A percentile compares a stretch with the other conserved stretches of the same genome.
These are phyloP conservation scores for Dactylis glomerata DNA, from an alignment of 176 grass and related monocot species.

Conservation along the genomic window DNA sequence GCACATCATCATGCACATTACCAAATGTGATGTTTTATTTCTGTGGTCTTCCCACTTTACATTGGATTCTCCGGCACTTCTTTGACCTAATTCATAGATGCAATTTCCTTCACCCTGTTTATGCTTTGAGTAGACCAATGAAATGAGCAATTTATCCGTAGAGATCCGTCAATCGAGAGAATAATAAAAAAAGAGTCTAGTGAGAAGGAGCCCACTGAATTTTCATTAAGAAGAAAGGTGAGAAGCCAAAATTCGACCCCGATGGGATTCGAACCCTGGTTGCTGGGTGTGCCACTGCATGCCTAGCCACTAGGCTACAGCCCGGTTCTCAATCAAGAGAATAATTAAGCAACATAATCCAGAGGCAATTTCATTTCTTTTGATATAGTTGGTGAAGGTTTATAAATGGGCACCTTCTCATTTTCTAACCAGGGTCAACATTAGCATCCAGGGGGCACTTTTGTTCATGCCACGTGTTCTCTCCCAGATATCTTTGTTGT, in stretches of 20 bases:
- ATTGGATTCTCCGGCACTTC: neutral
- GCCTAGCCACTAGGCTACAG: no score
- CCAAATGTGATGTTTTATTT: neutral
- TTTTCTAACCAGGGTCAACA: conserved; percentile 42
- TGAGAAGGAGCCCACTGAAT: no score
- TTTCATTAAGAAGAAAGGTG: no score
- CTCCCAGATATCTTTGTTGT: neutral
- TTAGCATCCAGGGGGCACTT: conserved; percentile 31
- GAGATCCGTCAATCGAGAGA: conserved; percentile 15
- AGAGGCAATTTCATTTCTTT: neutral
- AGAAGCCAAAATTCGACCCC: no score
- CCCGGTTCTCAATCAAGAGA: no score
- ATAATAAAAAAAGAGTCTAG: no score
- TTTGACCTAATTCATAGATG: conserved; percentile 19
- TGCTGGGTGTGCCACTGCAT: no score
- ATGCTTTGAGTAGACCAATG: neutral
- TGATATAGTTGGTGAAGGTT: neutral
- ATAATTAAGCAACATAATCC: neutral
- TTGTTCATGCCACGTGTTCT: conserved; percentile 31
- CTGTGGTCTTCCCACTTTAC: neutral
- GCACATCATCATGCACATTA: neutral
- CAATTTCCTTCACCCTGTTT: neutral
- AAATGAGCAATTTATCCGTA: neutral
- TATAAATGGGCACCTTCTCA: conserved; percentile 1
- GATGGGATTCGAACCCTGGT: no score